A percentile compares a stretch with the other conserved stretches of the same genome.
phyloP scores from a whole-genome alignment of 257 asterid genomes.

The Gentiana dahurica region DNA sequence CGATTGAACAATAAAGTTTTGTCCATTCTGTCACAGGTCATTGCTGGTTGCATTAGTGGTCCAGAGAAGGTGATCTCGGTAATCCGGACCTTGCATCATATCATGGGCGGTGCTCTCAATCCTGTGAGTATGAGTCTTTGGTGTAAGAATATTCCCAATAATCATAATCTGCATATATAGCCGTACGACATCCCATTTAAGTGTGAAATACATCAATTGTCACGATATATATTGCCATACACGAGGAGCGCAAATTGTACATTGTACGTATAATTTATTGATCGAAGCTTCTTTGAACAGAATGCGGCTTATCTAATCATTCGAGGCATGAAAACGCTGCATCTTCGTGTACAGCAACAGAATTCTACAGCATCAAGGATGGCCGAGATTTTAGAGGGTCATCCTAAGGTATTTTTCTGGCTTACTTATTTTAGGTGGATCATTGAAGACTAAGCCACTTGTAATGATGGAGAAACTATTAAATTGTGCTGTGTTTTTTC shows the following conservation, averaged over 20 bases:
- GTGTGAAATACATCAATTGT: neutral
- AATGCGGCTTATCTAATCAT: conserved; percentile 84
- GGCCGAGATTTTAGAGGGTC: conserved; percentile 98
- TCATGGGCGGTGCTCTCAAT: conserved; percentile 82
- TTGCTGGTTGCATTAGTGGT: conserved; percentile 86
- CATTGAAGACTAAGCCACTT: no score
- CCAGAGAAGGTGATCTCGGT: conserved; percentile 56
- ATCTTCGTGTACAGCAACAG: conserved; percentile 95
- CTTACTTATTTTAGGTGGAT: no score
- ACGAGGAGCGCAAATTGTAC: neutral
- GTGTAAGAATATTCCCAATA: no score
- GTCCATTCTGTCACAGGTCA: conserved; percentile 43
- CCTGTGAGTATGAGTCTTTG: conserved; percentile 45
- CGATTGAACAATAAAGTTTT: conserved; percentile 5
- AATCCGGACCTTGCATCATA: conserved; percentile 79
- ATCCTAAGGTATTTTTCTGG: conserved; percentile 65
- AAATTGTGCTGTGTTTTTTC: no score
- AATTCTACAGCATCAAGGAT: conserved; percentile 89
- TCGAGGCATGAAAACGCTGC: conserved; percentile 99
- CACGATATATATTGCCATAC: neutral
- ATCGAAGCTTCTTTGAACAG: conserved; percentile 22
- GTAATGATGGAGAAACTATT: no score
- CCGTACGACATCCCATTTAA: neutral
- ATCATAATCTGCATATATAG: no score
- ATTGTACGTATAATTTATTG: neutral